Evolutionary conservation across 176 grass and related monocot species (phyloP), one percentile per base, ranked within the genome.

Genomic region (Avena eriantha): DNA sequence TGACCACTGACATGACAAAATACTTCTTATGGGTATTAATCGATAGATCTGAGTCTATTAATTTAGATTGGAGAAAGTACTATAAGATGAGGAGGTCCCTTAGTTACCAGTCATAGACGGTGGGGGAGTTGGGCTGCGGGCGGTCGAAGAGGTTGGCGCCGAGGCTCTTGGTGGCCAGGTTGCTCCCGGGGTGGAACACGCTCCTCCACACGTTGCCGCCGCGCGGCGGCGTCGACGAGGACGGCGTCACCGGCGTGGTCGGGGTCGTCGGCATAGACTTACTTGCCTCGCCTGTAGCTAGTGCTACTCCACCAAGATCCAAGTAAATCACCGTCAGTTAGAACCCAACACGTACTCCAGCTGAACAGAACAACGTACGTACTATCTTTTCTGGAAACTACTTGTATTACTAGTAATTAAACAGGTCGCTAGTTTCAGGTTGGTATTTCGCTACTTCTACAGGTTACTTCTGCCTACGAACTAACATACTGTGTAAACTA

Each of bases 121-220:
- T 98, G 23, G 95, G 95, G 3, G 95, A 87, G 69, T 95, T 98
- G 13, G 95, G 95, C 67, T 95, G 88, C 0, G 95, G 95, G 45
- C 92, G 87, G 83, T 98, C 95, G 91, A 95, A 98, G 79, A 93
- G 60, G 91, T 95, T 80, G 76, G 91, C 84, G 70, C 95, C 95
- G 11, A 93, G 7, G 78, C 82, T 23, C 39, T 88, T 94, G 86
- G 89, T 98, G 77, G 93, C 95, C 21, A 95, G 87, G 89, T 95
- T 98, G 83, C 95, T 98, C 39, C 95, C 95, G n/a, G 95, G 95
- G 89, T 98, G 39, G 89, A 98, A 98, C 31, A 95, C 95, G 87
- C 95, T 95, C 79, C 95, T 88, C 95, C 95, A 98, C 73, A 98
- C 95, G 93, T 95, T 95, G 51, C 3, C 35, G 24, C 86, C 87